phyloP scores from a whole-genome alignment of 768 basidiomycete species.

The Psilocybe cyanescens region DNA sequence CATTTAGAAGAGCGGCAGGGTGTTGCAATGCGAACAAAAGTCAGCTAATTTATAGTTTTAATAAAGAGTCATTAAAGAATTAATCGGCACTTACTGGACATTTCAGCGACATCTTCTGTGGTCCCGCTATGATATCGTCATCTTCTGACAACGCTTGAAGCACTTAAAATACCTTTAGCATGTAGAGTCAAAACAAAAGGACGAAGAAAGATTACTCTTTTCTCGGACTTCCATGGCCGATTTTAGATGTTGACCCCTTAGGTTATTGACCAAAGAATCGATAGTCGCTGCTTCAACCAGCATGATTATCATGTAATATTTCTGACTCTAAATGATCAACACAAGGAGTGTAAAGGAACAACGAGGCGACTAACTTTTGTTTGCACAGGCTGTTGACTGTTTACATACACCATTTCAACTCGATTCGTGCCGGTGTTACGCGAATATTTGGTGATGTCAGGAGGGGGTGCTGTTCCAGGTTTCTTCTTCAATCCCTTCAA shows the following conservation, averaged over 20 bases:
- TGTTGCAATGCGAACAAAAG: slow-evolving; percentile 80
- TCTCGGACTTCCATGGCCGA: slow-evolving; percentile 65
- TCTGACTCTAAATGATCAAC: slow-evolving; percentile 46
- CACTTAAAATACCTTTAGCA: slow-evolving; percentile 46
- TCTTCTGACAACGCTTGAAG: slow-evolving; percentile 63
- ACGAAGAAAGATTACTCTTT: slow-evolving; percentile 55
- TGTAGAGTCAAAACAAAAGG: neutral
- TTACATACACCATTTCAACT: slow-evolving; percentile 89
- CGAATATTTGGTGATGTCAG: slow-evolving; percentile 57
- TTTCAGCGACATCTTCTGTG: slow-evolving; percentile 89
- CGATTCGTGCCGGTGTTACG: slow-evolving; percentile 56
- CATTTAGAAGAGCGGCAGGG: slow-evolving; percentile 90
- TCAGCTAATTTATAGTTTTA: slow-evolving; percentile 54
- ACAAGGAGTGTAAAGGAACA: neutral
- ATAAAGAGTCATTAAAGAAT: neutral
- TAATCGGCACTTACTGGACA: slow-evolving; percentile 74
- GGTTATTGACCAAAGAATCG: slow-evolving; percentile 65
- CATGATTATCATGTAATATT: slow-evolving; percentile 85
- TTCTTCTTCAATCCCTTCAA: slow-evolving; percentile 95
- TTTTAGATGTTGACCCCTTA: slow-evolving; percentile 70
- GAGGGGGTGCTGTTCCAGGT: slow-evolving; percentile 91
- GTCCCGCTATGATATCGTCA: slow-evolving; percentile 90
- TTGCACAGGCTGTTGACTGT: slow-evolving; percentile 78
- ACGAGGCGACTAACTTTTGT: slow-evolving; percentile 58
- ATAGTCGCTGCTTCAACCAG: slow-evolving; percentile 81